Conservation (phyloP, 345 rosid species). For the Limnanthes douglasii region DNA sequence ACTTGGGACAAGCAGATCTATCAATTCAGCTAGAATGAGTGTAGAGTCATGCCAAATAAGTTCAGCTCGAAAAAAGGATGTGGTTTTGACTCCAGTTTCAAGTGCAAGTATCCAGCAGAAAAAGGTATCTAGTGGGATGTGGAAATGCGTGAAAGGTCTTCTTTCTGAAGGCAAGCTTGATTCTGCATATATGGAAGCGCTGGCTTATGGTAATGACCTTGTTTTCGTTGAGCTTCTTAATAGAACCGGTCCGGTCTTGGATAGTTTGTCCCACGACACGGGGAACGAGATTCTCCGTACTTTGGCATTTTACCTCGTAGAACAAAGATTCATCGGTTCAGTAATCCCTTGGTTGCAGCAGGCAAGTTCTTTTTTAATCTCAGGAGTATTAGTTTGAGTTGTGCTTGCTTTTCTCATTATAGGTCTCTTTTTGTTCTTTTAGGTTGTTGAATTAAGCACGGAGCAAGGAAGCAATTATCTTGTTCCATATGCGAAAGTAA, state of each 20-base stretch:
- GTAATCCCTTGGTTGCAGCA: slow-evolving; percentile 88
- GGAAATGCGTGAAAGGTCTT: slow-evolving; percentile 44
- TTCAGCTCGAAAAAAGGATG: slow-evolving; percentile 21
- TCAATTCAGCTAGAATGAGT: slow-evolving; percentile 25
- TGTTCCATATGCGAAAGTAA: slow-evolving; percentile 39
- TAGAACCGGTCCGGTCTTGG: slow-evolving; percentile 77
- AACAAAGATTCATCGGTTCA: slow-evolving; percentile 44
- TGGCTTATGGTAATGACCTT: slow-evolving; percentile 48
- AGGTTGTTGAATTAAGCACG: slow-evolving; percentile 68
- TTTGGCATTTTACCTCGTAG: slow-evolving; percentile 45
- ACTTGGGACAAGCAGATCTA: slow-evolving; percentile 29
- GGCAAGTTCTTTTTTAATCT: slow-evolving; percentile 29
- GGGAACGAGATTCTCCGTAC: slow-evolving; percentile 45
- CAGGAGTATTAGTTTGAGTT: slow-evolving; percentile 3
- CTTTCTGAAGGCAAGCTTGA: slow-evolving; percentile 57
- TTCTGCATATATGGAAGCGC: slow-evolving; percentile 71
- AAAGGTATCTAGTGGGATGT: slow-evolving; percentile 21
- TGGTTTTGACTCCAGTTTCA: slow-evolving; percentile 16
- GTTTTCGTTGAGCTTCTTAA: slow-evolving; percentile 67
- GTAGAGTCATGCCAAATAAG: slow-evolving; percentile 20
- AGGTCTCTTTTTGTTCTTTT: slow-evolving; percentile 6
- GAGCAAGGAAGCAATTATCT: slow-evolving; percentile 55
- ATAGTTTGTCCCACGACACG: slow-evolving; percentile 50
- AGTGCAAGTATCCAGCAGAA: slow-evolving; percentile 18
- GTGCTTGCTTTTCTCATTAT: not conserved